Conservation (phyloP, 2,329 filamentous ascomycete species). For the Hypoxylon sp. region DNA sequence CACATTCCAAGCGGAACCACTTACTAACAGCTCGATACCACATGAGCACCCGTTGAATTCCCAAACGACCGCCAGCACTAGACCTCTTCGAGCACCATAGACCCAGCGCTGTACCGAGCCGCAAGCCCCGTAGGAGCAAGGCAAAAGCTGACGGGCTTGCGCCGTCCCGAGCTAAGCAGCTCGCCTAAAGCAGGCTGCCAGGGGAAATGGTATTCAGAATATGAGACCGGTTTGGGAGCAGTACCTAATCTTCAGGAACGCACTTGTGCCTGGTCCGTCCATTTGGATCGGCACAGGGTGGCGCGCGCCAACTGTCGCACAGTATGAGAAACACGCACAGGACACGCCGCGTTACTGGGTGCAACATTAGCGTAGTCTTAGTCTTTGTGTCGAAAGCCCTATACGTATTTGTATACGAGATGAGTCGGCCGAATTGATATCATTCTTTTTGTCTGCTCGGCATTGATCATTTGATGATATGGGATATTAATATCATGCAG, state of each 20-base stretch:
- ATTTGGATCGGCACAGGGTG: conserved; percentile 30
- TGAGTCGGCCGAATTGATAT: conserved; percentile 1
- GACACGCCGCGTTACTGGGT: not conserved
- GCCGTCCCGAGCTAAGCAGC: conserved; percentile 12
- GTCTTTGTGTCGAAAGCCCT: conserved; percentile 4
- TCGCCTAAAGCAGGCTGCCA: not conserved
- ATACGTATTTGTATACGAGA: not conserved
- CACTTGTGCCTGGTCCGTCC: not conserved
- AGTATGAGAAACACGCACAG: not conserved
- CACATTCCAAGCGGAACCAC: conserved; percentile 5
- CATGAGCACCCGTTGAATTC: conserved; percentile 3
- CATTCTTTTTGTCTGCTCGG: not conserved
- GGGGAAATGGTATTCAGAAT: conserved; percentile 6
- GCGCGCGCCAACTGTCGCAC: conserved; percentile 30
- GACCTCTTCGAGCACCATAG: conserved; percentile 4
- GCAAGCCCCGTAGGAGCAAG: not conserved
- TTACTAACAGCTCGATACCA: not conserved
- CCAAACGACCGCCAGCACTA: conserved; percentile 10
- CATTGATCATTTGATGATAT: not conserved
- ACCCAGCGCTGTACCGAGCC: not conserved
- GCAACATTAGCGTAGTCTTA: no score
- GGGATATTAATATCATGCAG: not conserved
- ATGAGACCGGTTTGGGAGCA: conserved; percentile 25
- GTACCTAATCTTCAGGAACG: conserved; percentile 24
- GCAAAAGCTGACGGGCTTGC: conserved; percentile 19